Evolutionary conservation across 163 green algal species (phyloP).

Genomic region (Scenedesmus sp.): DNA sequence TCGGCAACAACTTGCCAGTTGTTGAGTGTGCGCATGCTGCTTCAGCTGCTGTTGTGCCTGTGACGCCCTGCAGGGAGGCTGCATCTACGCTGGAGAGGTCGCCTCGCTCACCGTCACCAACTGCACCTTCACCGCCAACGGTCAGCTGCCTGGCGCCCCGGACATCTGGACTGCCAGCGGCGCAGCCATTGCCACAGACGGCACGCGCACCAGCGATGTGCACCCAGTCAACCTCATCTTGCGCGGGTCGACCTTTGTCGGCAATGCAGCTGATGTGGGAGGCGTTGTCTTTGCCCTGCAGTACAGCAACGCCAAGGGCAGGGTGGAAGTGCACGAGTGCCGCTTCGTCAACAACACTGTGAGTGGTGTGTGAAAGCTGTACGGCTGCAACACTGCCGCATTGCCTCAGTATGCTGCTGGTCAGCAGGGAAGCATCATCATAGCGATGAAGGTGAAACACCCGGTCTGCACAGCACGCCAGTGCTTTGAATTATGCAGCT

Average conservation of each 20-base stretch:
- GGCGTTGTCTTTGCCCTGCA: neutral
- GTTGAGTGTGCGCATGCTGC: neutral
- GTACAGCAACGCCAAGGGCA: neutral
- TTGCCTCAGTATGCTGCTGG: no score
- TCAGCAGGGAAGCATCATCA: no score
- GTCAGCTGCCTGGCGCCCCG: neutral
- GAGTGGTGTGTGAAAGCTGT: neutral
- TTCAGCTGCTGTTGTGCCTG: neutral
- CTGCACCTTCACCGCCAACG: neutral
- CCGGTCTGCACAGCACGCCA: no score
- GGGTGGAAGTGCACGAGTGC: constrained; percentile 7
- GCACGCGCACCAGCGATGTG: neutral
- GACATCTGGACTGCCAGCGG: neutral
- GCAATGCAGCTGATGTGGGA: constrained; percentile 3
- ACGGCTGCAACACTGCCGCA: neutral
- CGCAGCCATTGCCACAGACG: neutral
- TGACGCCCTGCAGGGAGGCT: neutral
- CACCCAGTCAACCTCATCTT: neutral
- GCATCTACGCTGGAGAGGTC: neutral
- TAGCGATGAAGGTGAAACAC: no score
- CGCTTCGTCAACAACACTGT: neutral
- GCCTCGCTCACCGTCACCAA: neutral
- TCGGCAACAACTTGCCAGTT: neutral
- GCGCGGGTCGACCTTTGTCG: neutral
- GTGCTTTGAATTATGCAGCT: no score